Percentiles rank a stretch among this genome's conserved stretches.
Evolutionary conservation across 179 eudicot genomes (phyloP).

Genomic region (Silene noctiflora): DNA sequence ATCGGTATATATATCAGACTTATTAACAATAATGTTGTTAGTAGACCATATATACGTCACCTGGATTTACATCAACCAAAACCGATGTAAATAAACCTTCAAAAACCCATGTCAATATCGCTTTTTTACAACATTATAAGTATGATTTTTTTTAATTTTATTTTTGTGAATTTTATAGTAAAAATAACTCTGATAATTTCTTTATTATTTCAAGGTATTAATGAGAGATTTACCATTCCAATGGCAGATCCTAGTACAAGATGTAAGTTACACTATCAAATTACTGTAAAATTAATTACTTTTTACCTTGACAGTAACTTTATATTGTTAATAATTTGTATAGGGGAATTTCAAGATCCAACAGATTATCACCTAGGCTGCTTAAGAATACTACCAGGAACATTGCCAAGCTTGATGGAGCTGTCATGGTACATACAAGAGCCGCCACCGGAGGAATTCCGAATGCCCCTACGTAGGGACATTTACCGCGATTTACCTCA

Average conservation of each 20-base stretch:
- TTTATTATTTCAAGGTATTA: conserved; percentile 30
- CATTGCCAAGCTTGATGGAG: conserved; percentile 60
- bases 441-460: conserved; percentile 64
- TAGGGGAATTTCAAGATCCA: conserved; percentile 69
- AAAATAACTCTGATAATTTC: neutral
- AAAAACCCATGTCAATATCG: too few species aligned
- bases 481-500: conserved; percentile 64
- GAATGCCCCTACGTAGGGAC: conserved; percentile 58
- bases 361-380: conserved; percentile 64
- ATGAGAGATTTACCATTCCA: conserved; percentile 47
- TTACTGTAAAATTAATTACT: neutral
- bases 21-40: too few species aligned
- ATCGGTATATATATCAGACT: too few species aligned
- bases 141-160: too few species aligned
- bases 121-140: too few species aligned
- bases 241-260: conserved; percentile 39
- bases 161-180: neutral
- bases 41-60: too few species aligned
- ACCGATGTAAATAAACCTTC: too few species aligned
- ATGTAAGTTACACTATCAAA: conserved; percentile 35
- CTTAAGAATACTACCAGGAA: conserved; percentile 44
- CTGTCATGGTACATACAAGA: conserved; percentile 79
- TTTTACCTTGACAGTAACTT: too few species aligned
- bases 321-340: neutral
- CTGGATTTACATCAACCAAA: too few species aligned